A percentile compares a stretch with the other conserved stretches of the same genome.
These are phyloP conservation scores for Syzygium aqueum DNA, from an alignment of 345 rosid species.

Conservation along the genomic window DNA sequence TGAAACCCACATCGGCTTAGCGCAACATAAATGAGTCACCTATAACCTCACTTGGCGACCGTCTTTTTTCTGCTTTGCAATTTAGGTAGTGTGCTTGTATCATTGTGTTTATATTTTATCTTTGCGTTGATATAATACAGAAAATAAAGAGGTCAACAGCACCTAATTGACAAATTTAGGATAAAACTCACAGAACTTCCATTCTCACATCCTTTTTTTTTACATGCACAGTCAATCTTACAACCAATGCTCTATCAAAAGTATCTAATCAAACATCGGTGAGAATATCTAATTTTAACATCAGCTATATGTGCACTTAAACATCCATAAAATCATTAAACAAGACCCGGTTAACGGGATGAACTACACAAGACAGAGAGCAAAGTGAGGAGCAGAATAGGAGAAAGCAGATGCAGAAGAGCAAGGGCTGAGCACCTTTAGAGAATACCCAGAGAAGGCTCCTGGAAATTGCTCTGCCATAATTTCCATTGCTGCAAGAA, in stretches of 20 bases:
- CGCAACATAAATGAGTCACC: neutral
- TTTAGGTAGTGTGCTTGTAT: neutral
- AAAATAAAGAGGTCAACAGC: neutral
- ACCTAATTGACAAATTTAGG: neutral
- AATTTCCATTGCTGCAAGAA: conserved; percentile 95
- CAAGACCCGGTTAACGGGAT: neutral
- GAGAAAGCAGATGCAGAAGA: neutral
- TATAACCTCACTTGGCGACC: neutral
- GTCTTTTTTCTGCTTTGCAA: neutral
- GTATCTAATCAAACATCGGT: neutral
- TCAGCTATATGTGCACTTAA: neutral
- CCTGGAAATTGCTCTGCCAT: conserved; percentile 98
- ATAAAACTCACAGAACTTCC: neutral
- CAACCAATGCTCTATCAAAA: neutral
- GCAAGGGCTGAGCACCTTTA: conserved; percentile 40
- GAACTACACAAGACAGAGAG: neutral
- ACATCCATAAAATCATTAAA: neutral
- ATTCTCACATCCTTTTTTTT: neutral
- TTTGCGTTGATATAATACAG: neutral
- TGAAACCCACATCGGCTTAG: neutral
- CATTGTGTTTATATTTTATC: neutral
- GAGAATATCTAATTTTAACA: neutral
- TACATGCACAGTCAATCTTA: neutral
- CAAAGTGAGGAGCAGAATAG: neutral
- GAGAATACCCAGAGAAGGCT: conserved; percentile 84